A percentile compares a stretch with the other conserved stretches of the same genome.
These are phyloP conservation scores for Cenococcum geophilum DNA, from an alignment of 495 filamentous ascomycete genomes.

Conservation along the genomic window DNA sequence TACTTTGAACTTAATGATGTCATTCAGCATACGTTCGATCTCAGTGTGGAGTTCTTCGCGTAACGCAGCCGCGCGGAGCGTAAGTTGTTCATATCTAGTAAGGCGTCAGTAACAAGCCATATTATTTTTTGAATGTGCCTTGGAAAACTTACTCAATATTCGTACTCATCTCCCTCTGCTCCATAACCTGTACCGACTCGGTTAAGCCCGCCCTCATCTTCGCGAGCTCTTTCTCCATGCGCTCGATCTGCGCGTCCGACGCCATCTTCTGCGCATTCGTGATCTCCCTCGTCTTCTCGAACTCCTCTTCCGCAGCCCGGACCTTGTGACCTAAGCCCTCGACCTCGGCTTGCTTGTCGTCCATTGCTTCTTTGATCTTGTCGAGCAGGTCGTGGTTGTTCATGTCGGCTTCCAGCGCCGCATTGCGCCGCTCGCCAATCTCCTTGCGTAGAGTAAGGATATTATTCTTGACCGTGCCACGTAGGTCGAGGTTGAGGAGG, in stretches of 20 bases:
- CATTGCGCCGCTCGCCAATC: conserved; percentile 75
- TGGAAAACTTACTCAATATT: conserved; percentile 73
- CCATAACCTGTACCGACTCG: conserved; percentile 87
- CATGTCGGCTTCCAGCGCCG: conserved; percentile 78
- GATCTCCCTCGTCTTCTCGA: conserved; percentile 86
- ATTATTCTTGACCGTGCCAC: conserved; percentile 69
- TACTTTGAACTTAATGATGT: conserved; percentile 97
- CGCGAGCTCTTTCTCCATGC: conserved; percentile 94
- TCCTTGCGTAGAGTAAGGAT: conserved; percentile 77
- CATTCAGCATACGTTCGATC: conserved; percentile 91
- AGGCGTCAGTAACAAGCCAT: background rate
- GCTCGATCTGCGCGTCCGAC: conserved; percentile 88
- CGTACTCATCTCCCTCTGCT: conserved; percentile 92
- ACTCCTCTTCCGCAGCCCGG: conserved; percentile 82
- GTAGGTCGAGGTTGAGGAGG: conserved; percentile 77
- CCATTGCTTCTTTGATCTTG: conserved; percentile 86
- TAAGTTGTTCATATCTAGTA: conserved; percentile 78
- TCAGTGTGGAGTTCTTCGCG: conserved; percentile 94
- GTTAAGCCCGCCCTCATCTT: conserved; percentile 79
- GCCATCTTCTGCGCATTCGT: conserved; percentile 79
- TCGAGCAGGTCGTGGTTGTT: conserved; percentile 87
- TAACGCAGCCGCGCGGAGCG: conserved; percentile 70
- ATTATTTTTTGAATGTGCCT: background rate
- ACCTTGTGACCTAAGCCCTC: conserved; percentile 84
- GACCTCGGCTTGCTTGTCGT: conserved; percentile 86